Percentiles rank a stretch among this genome's conserved stretches.
Conservation (phyloP, 2,329 filamentous ascomycete species). For the Sporothrix globosa region DNA sequence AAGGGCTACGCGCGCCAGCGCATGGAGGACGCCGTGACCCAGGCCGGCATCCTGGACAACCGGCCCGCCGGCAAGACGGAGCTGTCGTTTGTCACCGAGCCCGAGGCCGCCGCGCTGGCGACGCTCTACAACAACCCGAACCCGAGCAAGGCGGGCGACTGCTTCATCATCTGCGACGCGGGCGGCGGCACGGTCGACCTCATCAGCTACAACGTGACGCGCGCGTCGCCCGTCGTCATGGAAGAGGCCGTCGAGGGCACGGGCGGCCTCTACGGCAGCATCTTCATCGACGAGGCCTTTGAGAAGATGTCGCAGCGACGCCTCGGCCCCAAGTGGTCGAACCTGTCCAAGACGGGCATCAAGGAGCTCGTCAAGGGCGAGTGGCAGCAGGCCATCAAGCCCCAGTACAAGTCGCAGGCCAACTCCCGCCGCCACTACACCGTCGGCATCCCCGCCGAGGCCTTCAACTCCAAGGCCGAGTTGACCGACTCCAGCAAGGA, state of each 20-base stretch:
- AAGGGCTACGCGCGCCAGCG: conserved; percentile 44
- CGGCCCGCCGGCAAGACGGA: conserved; percentile 40
- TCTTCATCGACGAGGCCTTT: conserved; percentile 55
- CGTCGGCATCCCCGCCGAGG: conserved; percentile 33
- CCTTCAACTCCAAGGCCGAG: conserved; percentile 29
- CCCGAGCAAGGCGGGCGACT: conserved; percentile 35
- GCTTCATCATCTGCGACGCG: conserved; percentile 41
- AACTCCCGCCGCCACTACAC: conserved; percentile 29
- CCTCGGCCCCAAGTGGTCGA: conserved; percentile 51
- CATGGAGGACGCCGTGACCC: conserved; percentile 45
- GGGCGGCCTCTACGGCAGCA: conserved; percentile 55
- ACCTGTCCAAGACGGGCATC: conserved; percentile 49
- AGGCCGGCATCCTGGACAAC: conserved; percentile 45
- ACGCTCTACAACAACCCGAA: conserved; percentile 43
- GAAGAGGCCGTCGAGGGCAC: conserved; percentile 55
- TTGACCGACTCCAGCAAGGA: conserved; percentile 30
- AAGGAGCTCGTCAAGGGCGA: conserved; percentile 51
- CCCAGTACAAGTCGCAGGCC: conserved; percentile 44
- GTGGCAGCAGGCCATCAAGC: conserved; percentile 46
- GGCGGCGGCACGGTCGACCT: conserved; percentile 48
- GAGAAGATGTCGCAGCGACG: conserved; percentile 50
- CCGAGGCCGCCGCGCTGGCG: conserved; percentile 51
- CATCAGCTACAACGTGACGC: conserved; percentile 54
- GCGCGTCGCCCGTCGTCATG: conserved; percentile 45
- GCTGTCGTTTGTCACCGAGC: conserved; percentile 48